A percentile compares a stretch with the other conserved stretches of the same genome.
Evolutionary conservation across 108 stramenopile genomes (phyloP).

Genomic region (Nitzschia inconspicua): DNA sequence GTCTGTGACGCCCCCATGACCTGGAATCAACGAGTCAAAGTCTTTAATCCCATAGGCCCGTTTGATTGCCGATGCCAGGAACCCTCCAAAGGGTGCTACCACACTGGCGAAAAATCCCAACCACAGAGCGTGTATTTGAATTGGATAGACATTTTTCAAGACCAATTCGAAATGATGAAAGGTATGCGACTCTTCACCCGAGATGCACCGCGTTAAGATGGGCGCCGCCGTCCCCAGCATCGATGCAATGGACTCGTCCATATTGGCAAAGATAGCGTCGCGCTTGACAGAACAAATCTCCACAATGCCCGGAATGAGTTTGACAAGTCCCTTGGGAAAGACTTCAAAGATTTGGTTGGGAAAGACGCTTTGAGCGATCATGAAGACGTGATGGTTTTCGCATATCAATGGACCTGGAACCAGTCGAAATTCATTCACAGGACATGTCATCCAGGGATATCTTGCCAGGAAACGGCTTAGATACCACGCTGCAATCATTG

Average conservation of each 20-base stretch:
- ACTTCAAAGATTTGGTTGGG: slow-evolving; percentile 81
- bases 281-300: too few species aligned
- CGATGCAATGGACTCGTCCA: neutral
- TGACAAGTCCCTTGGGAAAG: slow-evolving; percentile 53
- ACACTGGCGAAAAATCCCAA: slow-evolving; percentile 88
- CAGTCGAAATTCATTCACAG: slow-evolving; percentile 73
- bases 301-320: slow-evolving; percentile 57
- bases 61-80: slow-evolving; percentile 95
- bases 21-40: slow-evolving; percentile 94
- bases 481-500: slow-evolving; percentile 88
- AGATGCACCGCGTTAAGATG: slow-evolving; percentile 48
- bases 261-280: too few species aligned
- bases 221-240: neutral
- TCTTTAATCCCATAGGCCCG: slow-evolving; percentile 96
- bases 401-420: slow-evolving; percentile 76
- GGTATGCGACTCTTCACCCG: slow-evolving; percentile 51
- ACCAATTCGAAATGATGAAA: slow-evolving; percentile 80
- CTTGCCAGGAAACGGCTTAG: slow-evolving; percentile 76
- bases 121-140: slow-evolving; percentile 87
- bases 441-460: slow-evolving; percentile 89
- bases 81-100: slow-evolving; percentile 98
- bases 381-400: slow-evolving; percentile 70
- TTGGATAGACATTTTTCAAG: slow-evolving; percentile 62
- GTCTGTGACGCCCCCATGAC: slow-evolving; percentile 97
- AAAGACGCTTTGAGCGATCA: slow-evolving; percentile 47